Conservation (phyloP, 2,329 filamentous ascomycete species). For the Malbranchea zuffiana region DNA sequence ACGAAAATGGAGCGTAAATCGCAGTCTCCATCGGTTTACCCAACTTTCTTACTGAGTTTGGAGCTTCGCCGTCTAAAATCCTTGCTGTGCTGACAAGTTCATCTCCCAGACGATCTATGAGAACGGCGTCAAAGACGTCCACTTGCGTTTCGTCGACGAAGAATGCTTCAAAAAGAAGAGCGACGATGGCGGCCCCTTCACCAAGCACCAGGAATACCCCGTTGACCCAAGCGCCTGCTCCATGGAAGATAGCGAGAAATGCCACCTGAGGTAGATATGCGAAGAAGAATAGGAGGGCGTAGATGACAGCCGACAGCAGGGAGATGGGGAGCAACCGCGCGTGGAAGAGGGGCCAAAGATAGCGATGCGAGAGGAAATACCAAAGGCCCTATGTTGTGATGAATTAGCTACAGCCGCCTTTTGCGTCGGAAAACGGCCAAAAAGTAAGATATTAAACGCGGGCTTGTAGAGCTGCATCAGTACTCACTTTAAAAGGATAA, state of each 20-base stretch:
- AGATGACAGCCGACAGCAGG: slow-evolving; percentile 70
- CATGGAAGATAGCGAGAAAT: slow-evolving; percentile 82
- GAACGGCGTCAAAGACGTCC: slow-evolving; percentile 73
- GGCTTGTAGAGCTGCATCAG: background rate
- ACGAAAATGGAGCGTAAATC: slow-evolving; percentile 76
- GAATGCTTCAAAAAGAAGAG: slow-evolving; percentile 64
- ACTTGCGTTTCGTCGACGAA: slow-evolving; percentile 70
- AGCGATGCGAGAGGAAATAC: slow-evolving; percentile 67
- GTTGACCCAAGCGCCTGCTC: slow-evolving; percentile 76
- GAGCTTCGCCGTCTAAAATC: slow-evolving; percentile 54
- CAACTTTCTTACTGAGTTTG: slow-evolving; percentile 65
- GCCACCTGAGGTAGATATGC: slow-evolving; percentile 81
- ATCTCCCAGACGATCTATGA: slow-evolving; percentile 54
- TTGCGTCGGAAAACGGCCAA: slow-evolving; percentile 7
- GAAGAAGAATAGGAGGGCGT: slow-evolving; percentile 77
- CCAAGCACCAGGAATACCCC: slow-evolving; percentile 72
- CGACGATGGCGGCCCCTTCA: slow-evolving; percentile 51
- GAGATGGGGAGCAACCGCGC: slow-evolving; percentile 69
- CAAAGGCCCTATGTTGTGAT: slow-evolving; percentile 68
- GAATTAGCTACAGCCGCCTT: slow-evolving; percentile 23
- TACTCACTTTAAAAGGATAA: slow-evolving; percentile 38
- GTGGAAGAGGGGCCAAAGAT: slow-evolving; percentile 71
- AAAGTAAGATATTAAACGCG: background rate
- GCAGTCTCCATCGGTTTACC: slow-evolving; percentile 69
- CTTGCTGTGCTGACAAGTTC: slow-evolving; percentile 58